Conservation (phyloP, 2,329 filamentous ascomycete species). For the Penicillium sp. region DNA sequence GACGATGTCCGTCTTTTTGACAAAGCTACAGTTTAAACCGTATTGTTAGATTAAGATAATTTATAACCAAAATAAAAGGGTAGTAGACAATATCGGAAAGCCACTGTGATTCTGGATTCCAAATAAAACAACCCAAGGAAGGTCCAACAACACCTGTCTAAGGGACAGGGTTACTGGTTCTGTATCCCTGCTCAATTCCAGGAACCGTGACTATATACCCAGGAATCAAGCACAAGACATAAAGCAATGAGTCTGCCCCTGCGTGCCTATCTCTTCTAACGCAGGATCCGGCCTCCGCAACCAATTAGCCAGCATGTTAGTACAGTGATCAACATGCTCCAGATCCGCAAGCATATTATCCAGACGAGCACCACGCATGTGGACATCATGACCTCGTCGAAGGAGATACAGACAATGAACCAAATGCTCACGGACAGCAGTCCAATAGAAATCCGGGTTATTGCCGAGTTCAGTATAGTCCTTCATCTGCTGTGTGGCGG, state of each 20-base stretch:
- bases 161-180: neutral
- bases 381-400: constrained; percentile 12
- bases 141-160: neutral
- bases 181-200: neutral
- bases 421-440: constrained; percentile 7
- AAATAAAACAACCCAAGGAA: neutral
- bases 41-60: neutral
- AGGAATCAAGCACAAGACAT: constrained; percentile 9
- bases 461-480: constrained; percentile 9
- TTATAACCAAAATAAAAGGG: neutral
- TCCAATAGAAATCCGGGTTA: constrained; percentile 9
- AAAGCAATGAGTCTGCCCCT: constrained; percentile 11
- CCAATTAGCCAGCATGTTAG: constrained; percentile 12
- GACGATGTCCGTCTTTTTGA: neutral
- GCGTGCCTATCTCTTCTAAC: constrained; percentile 9
- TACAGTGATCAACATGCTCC: constrained; percentile 15
- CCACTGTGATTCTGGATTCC: neutral
- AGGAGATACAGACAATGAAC: constrained; percentile 14
- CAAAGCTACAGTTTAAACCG: neutral
- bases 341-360: constrained; percentile 12
- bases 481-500: constrained; percentile 8
- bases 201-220: neutral
- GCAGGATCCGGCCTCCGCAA: constrained; percentile 6
- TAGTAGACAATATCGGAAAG: neutral
- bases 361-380: constrained; percentile 12